Conservation (phyloP, 2,329 filamentous ascomycete genomes). For the Cladorrhinum sp. region DNA sequence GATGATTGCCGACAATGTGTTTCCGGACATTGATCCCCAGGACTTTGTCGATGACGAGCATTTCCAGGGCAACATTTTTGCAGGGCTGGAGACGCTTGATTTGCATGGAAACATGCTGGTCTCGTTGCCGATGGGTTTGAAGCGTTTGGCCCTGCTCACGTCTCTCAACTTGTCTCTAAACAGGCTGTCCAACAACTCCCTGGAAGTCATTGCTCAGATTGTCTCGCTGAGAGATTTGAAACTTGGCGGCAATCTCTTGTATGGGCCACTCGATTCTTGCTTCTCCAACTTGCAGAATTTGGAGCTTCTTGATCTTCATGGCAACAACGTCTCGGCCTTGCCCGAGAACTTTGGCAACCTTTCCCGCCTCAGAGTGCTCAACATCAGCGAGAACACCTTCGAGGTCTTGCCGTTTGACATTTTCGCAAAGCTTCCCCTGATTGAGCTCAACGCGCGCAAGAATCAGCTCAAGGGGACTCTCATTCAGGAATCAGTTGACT, state of each 20-base stretch:
- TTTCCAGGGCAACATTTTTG: constrained; percentile 71
- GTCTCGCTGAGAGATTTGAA: constrained; percentile 72
- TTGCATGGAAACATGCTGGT: constrained; percentile 79
- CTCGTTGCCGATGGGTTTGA: constrained; percentile 70
- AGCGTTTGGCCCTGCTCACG: constrained; percentile 69
- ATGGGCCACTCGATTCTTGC: constrained; percentile 62
- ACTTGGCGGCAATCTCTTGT: constrained; percentile 72
- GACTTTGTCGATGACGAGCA: constrained; percentile 63
- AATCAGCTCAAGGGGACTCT: constrained; percentile 75
- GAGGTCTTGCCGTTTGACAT: constrained; percentile 66
- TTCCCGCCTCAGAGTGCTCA: constrained; percentile 67
- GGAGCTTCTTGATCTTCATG: constrained; percentile 77
- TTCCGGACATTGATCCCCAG: constrained; percentile 66
- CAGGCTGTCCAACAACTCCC: constrained; percentile 65
- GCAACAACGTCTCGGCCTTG: constrained; percentile 72
- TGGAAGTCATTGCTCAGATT: constrained; percentile 74
- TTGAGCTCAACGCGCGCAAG: constrained; percentile 70
- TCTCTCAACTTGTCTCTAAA: constrained; percentile 87
- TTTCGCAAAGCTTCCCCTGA: constrained; percentile 65
- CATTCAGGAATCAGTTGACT: constrained; percentile 59
- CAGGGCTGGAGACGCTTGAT: constrained; percentile 75
- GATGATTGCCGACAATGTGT: constrained; percentile 67
- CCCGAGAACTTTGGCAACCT: constrained; percentile 67
- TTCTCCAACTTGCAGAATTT: constrained; percentile 65
- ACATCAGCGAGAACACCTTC: constrained; percentile 76